Evolutionary conservation across 345 rosid species (phyloP).

Genomic region (Brassica nigra): DNA sequence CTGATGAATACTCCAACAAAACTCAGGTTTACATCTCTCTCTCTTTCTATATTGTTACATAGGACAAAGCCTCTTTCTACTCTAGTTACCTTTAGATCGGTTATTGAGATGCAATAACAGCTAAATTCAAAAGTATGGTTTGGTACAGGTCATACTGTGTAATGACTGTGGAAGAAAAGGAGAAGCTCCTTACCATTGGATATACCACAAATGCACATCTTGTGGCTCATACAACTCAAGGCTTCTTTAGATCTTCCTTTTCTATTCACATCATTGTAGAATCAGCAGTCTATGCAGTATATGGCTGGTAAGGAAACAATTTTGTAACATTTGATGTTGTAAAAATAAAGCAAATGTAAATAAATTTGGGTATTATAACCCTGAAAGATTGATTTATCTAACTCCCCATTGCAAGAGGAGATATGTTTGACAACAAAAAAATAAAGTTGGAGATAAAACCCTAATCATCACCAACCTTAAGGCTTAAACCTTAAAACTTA

Average conservation of each 20-base stretch:
- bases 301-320: slow-evolving; percentile 21
- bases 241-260: slow-evolving; percentile 42
- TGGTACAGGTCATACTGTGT: slow-evolving; percentile 57
- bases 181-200: slow-evolving; percentile 67
- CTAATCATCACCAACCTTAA: slow-evolving; percentile 15
- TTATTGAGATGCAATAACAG: not conserved
- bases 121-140: not conserved
- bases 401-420: slow-evolving; percentile 23
- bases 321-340: slow-evolving; percentile 34
- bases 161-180: slow-evolving; percentile 81
- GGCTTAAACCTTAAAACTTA: slow-evolving; percentile 12
- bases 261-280: not conserved
- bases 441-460: slow-evolving; percentile 2
- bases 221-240: slow-evolving; percentile 78
- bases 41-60: not conserved
- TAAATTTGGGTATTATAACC: slow-evolving; percentile 30
- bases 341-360: slow-evolving; percentile 31
- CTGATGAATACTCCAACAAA: slow-evolving; percentile 62
- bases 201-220: slow-evolving; percentile 61
- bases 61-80: not conserved
- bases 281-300: slow-evolving; percentile 8
- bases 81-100: not conserved
- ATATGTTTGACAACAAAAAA: slow-evolving; percentile 21
- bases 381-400: slow-evolving; percentile 27
- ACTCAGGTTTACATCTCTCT: slow-evolving; percentile 58